A percentile compares a stretch with the other conserved stretches of the same genome.
These are phyloP conservation scores for Cornus controversa DNA, from an alignment of 148 eudicot species.

Conservation along the genomic window DNA sequence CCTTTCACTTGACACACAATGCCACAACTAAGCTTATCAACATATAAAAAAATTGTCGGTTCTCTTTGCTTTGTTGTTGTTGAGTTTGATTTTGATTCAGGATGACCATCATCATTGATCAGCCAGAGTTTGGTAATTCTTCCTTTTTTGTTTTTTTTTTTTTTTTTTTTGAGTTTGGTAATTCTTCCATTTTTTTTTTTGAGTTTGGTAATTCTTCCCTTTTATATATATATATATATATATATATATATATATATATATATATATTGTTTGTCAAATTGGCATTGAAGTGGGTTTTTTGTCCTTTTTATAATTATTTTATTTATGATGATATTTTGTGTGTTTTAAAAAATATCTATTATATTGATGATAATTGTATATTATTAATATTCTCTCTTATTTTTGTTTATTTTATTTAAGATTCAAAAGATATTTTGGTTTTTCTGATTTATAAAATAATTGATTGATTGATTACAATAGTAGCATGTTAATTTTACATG, in stretches of 20 bases:
- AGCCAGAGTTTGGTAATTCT: slow-evolving; percentile 52
- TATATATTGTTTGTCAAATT: background rate
- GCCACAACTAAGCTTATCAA: background rate
- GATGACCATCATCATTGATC: slow-evolving; percentile 69
- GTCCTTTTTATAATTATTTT: background rate
- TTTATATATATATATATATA: too few relatives aligned
- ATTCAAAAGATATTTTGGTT: background rate
- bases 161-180: background rate
- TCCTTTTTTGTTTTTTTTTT: slow-evolving; percentile 2
- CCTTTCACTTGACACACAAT: slow-evolving; percentile 9
- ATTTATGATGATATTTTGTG: background rate
- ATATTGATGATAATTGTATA: too few relatives aligned
- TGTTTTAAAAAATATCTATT: background rate
- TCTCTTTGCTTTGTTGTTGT: background rate
- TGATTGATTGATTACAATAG: background rate
- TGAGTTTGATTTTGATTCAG: slow-evolving; percentile 7
- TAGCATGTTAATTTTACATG: background rate
- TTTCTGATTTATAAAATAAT: background rate
- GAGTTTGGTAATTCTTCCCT: background rate
- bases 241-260: too few relatives aligned
- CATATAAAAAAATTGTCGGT: background rate
- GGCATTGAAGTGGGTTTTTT: background rate
- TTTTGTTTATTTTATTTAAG: too few relatives aligned
- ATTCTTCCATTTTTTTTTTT: background rate
- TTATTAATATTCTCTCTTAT: too few relatives aligned